Base-by-base conservation (phyloP, 116 monocot genomes). In the Thalassia testudinum region DNA sequence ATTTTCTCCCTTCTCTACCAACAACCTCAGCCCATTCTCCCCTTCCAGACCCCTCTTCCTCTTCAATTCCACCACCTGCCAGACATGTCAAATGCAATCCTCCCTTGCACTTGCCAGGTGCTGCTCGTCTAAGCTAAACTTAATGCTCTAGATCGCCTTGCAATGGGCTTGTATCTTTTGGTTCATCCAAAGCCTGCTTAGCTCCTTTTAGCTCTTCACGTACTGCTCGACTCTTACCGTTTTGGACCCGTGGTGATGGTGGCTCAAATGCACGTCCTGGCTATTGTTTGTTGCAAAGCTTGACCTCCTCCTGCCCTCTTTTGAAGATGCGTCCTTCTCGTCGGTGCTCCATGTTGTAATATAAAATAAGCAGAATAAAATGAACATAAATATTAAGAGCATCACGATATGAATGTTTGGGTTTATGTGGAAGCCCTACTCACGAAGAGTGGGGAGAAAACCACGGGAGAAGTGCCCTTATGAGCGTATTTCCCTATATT, bases 131-230 rank as follows among this genome's bases (percentile, higher is more conserved):
- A 64, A 51, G 29, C 76, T 85, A 53, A 86, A 80, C 53, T 77
- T 71, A 23, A 86, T 74, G 65, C 71, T 66, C 85, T 80, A 86
- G 37, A 86, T 86, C 26, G 85, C 64, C 21, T 80, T 80, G 21
- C 50, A 69, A 52, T 86, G 85, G 0, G 80, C 85, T 43, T 80
- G 73, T 24, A 86, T 86, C 27, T 77, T 74, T 65, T 86, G 85
- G 71, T 59, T 77, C 70, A 86, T 62, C 68, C 65, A 77, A 24
- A 86, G 38, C 0, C 57, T 77, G 6, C 66, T 74, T 49, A 86
- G 73, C 47, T 86, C 80, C 50, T 74, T 86, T n/a, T 64, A 65
- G 2, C 68, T 57, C 42, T 77, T 86, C 18, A 80, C 74, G 42
- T 62, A 80, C 17, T 77, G 65, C 34, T 74, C 58, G 12, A 80